Evolutionary conservation across 164 flowering plant species (phyloP).

Genomic region (Litsea cubeba): DNA sequence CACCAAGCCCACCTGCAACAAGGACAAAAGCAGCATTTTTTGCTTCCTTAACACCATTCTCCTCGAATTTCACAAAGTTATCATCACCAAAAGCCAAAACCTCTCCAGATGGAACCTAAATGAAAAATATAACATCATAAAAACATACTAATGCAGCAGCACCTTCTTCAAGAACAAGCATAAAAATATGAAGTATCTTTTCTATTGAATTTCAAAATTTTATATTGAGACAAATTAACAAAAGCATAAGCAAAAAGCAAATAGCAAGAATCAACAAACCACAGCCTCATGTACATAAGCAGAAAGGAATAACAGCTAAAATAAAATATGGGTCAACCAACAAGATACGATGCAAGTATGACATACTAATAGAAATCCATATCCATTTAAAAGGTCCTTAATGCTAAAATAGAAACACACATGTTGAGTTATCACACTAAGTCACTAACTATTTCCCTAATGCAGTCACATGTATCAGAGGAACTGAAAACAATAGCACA

Average conservation of each 20-base stretch:
- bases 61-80: conserved; percentile 65
- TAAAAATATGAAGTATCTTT: not conserved
- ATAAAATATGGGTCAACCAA: no score
- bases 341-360: no score
- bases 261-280: not conserved
- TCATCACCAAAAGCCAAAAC: conserved; percentile 67
- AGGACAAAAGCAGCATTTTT: conserved; percentile 90
- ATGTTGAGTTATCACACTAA: not conserved
- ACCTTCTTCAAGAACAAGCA: not conserved
- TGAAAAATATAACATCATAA: not conserved
- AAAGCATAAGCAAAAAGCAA: not conserved
- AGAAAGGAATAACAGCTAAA: no score
- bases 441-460: not conserved
- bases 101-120: conserved; percentile 96
- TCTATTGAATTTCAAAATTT: not conserved
- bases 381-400: no score
- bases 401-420: not conserved
- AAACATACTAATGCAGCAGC: not conserved
- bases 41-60: conserved; percentile 70
- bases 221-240: not conserved
- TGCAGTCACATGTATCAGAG: no score
- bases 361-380: no score
- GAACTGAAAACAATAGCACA: no score
- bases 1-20: conserved; percentile 99
- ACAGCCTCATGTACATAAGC: not conserved